Conservation (phyloP, 176 grass and related monocot genomes). For the Oryza rufipogon region DNA sequence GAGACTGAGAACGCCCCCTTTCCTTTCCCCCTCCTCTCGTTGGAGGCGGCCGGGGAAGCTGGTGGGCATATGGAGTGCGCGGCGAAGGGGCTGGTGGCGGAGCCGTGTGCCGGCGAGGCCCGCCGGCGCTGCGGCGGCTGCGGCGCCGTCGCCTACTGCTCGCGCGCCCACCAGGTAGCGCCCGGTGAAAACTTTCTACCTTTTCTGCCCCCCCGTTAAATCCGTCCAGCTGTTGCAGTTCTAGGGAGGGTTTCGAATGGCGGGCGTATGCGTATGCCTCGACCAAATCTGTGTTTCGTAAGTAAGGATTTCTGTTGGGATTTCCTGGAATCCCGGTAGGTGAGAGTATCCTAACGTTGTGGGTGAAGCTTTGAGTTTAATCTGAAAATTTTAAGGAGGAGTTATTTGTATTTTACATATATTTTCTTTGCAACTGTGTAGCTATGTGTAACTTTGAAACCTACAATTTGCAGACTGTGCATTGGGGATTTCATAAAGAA, state of each 20-base stretch:
- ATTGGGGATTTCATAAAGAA: slow-evolving; percentile 85
- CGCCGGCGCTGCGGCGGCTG: slow-evolving; percentile 61
- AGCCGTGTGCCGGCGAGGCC: slow-evolving; percentile 46
- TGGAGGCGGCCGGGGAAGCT: not conserved
- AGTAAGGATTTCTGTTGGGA: too few species aligned
- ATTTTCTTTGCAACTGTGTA: slow-evolving; percentile 1
- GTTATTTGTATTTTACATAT: slow-evolving; percentile 21
- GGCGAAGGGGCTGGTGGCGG: slow-evolving; percentile 48
- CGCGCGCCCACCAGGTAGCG: slow-evolving; percentile 56
- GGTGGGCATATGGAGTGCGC: slow-evolving; percentile 53
- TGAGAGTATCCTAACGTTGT: too few species aligned
- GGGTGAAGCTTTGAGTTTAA: not conserved
- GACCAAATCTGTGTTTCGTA: too few species aligned
- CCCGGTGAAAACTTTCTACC: not conserved
- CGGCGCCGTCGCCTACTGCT: slow-evolving; percentile 70
- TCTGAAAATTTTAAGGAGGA: not conserved
- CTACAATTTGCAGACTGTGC: slow-evolving; percentile 56
- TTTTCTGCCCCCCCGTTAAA: not conserved
- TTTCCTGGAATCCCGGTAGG: too few species aligned
- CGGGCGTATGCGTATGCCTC: too few species aligned
- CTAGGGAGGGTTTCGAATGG: slow-evolving; percentile 3
- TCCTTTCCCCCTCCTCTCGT: too few species aligned
- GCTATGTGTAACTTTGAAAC: slow-evolving; percentile 10
- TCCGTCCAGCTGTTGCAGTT: not conserved
- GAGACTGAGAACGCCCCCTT: too few species aligned